Conservation (phyloP, 225 moss, liverwort and hornwort species). For the Polytrichum commune region DNA sequence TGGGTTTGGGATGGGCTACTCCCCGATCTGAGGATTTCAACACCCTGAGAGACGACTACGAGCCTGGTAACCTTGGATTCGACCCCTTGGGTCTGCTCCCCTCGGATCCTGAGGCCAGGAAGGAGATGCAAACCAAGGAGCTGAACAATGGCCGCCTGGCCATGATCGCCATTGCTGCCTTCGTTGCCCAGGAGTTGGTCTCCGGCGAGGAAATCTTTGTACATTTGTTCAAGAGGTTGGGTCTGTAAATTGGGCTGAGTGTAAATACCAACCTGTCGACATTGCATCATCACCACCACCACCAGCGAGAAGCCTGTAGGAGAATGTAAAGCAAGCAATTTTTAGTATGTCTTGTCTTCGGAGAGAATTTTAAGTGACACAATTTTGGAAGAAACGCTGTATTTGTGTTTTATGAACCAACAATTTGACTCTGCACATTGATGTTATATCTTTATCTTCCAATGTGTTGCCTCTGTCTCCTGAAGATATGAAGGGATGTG, state of each 20-base stretch:
- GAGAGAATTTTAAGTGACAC: too few relatives aligned
- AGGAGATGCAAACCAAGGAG: conserved; percentile 59
- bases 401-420: too few relatives aligned
- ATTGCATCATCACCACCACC: too few relatives aligned
- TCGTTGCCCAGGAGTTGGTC: conserved; percentile 67
- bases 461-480: too few relatives aligned
- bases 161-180: conserved; percentile 77
- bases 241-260: conserved; percentile 18
- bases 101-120: conserved; percentile 33
- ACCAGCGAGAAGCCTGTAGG: too few relatives aligned
- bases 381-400: too few relatives aligned
- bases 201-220: conserved; percentile 56
- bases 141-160: conserved; percentile 76
- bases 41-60: conserved; percentile 54
- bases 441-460: too few relatives aligned
- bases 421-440: too few relatives aligned
- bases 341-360: too few relatives aligned
- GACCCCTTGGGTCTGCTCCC: conserved; percentile 69
- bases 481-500: too few relatives aligned
- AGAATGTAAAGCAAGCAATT: too few relatives aligned
- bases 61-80: conserved; percentile 76
- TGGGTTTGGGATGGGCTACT: conserved; percentile 59
- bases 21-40: conserved; percentile 54
- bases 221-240: conserved; percentile 41
- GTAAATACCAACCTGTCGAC: conserved; percentile 4